Conservation (phyloP, 2,329 filamentous ascomycete genomes). For the Colletotrichum lini region DNA sequence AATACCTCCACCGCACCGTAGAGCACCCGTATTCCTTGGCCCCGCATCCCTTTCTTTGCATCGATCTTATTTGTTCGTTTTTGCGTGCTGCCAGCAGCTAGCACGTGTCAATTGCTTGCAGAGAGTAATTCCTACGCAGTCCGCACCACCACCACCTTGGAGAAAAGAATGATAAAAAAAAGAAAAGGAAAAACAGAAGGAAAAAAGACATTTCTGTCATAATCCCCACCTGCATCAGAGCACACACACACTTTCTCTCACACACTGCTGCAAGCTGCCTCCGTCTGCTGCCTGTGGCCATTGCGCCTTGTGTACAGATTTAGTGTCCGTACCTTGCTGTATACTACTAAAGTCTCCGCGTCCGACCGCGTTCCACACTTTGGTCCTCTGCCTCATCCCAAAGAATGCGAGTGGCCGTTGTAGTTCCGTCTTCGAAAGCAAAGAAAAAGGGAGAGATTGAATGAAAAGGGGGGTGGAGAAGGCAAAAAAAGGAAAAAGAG, state of each 20-base stretch:
- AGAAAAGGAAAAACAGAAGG: background rate
- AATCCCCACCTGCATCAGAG: constrained; percentile 16
- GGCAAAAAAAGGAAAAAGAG: no score
- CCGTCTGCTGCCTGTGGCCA: constrained; percentile 4
- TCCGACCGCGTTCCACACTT: constrained; percentile 30
- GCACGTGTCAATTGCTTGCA: constrained; percentile 15
- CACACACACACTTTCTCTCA: background rate
- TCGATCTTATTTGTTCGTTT: constrained; percentile 17
- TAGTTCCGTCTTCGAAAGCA: background rate
- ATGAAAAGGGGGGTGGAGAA: no score
- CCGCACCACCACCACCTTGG: no score
- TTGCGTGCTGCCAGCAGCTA: constrained; percentile 22
- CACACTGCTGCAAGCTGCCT: background rate
- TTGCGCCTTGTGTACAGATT: background rate
- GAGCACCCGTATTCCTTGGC: background rate
- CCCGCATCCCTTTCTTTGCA: constrained; percentile 11
- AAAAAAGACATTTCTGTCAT: constrained; percentile 20
- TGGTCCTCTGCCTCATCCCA: constrained; percentile 1
- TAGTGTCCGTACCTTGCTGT: no score
- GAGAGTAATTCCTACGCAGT: no score
- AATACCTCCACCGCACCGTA: background rate
- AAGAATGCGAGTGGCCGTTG: background rate
- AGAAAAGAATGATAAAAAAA: background rate
- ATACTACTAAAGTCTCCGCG: background rate
- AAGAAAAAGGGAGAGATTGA: background rate